Percentiles rank a stretch among this genome's conserved stretches.
Conservation (phyloP, 1,139 yeast species). For the Suzukiozyma palmioleophila region DNA sequence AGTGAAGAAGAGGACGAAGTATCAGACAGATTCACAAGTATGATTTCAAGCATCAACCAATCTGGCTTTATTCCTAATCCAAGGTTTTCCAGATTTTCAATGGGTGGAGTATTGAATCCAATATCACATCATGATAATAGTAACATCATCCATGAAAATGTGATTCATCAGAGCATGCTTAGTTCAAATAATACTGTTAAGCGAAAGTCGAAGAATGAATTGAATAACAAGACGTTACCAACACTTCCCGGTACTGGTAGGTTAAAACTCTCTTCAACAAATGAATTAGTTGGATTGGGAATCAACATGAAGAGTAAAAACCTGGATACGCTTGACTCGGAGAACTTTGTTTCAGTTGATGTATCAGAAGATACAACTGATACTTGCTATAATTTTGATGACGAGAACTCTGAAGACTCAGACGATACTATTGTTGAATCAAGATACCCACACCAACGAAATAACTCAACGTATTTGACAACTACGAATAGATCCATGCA, state of each 20-base stretch:
- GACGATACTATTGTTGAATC: conserved; percentile 20
- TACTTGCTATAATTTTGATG: conserved; percentile 14
- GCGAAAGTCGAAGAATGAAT: conserved; percentile 13
- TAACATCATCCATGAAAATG: conserved; percentile 12
- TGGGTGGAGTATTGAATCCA: conserved; percentile 32
- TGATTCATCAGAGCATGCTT: conserved; percentile 1
- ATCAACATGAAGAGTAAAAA: conserved; percentile 13
- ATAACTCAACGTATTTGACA: background rate
- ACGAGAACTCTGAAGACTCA: conserved; percentile 18
- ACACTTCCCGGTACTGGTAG: conserved; percentile 6
- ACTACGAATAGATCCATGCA: conserved; percentile 1
- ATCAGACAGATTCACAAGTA: conserved; percentile 1
- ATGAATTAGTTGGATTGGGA: conserved; percentile 30
- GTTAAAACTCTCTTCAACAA: conserved; percentile 22
- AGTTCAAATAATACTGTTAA: conserved; percentile 29
- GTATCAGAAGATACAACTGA: conserved; percentile 19
- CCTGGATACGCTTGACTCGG: conserved; percentile 1
- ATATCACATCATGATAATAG: conserved; percentile 21
- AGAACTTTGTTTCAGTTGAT: conserved; percentile 20
- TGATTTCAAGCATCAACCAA: conserved; percentile 3
- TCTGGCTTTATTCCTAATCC: conserved; percentile 39
- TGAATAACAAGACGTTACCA: background rate
- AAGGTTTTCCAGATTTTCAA: conserved; percentile 40
- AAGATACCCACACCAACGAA: conserved; percentile 10
- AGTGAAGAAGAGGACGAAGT: conserved; percentile 4